Conservation (phyloP, 2,329 filamentous ascomycete genomes). For the Oidium heveae region DNA sequence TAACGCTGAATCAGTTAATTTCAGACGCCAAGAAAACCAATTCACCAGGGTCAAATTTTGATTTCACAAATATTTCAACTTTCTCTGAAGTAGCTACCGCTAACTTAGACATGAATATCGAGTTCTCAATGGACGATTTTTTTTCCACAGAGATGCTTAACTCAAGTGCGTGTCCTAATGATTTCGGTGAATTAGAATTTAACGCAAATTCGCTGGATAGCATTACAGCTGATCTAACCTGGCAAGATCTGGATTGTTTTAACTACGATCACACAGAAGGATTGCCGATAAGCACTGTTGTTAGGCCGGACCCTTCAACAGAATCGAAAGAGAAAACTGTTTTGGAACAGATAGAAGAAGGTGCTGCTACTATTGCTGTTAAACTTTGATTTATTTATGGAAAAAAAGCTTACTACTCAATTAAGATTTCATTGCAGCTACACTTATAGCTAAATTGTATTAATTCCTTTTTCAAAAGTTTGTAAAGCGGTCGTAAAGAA, state of each 20-base stretch:
- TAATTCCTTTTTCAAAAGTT: too few relatives aligned
- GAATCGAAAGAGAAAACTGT: too few relatives aligned
- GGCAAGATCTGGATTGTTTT: not conserved
- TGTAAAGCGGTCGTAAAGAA: too few relatives aligned
- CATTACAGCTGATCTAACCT: not conserved
- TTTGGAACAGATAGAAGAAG: too few relatives aligned
- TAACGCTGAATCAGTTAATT: slow-evolving; percentile 12
- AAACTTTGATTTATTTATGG: too few relatives aligned
- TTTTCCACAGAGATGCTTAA: slow-evolving; percentile 14
- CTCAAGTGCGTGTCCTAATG: not conserved
- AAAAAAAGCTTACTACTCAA: too few relatives aligned
- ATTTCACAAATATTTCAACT: slow-evolving; percentile 15
- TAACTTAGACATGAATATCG: slow-evolving; percentile 8
- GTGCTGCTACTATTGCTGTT: too few relatives aligned
- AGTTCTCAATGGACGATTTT: slow-evolving; percentile 15
- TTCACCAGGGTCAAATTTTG: slow-evolving; percentile 9
- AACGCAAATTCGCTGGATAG: not conserved
- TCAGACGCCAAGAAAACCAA: slow-evolving; percentile 10
- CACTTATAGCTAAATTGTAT: too few relatives aligned
- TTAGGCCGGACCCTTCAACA: too few relatives aligned
- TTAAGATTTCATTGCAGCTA: too few relatives aligned
- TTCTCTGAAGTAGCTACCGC: slow-evolving; percentile 6
- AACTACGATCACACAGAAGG: not conserved
- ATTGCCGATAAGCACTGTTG: too few relatives aligned
- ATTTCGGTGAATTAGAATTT: not conserved